Conservation (phyloP, 208 protist species). For the Trypanosoma mega region DNA sequence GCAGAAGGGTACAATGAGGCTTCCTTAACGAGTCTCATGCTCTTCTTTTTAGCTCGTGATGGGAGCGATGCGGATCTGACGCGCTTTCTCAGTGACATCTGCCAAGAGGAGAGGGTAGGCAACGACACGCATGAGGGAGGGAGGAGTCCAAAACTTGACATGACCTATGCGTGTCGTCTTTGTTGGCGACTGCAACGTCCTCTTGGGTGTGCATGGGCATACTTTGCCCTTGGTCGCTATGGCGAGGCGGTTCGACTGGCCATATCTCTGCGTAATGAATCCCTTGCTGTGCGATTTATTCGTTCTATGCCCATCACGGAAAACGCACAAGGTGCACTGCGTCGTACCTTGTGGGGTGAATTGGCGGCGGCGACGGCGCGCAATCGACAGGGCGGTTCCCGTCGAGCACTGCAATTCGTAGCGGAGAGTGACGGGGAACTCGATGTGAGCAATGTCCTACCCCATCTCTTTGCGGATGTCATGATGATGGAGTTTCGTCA, state of each 20-base stretch:
- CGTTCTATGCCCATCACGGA: slow-evolving; percentile 3
- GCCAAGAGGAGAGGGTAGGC: background rate
- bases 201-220: slow-evolving; percentile 20
- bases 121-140: no score
- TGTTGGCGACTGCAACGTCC: slow-evolving; percentile 8
- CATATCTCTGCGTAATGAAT: slow-evolving; percentile 12
- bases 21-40: slow-evolving; percentile 15
- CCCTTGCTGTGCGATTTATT: slow-evolving; percentile 24
- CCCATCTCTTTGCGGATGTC: slow-evolving; percentile 33
- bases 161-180: slow-evolving; percentile 16
- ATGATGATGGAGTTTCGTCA: slow-evolving; percentile 44
- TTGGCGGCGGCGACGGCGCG: slow-evolving; percentile 7
- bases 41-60: slow-evolving; percentile 23
- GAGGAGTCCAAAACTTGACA: no score
- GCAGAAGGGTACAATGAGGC: slow-evolving; percentile 12
- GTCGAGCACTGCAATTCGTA: slow-evolving; percentile 39
- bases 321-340: background rate
- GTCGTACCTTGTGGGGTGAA: slow-evolving; percentile 22
- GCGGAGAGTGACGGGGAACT: slow-evolving; percentile 32
- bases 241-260: slow-evolving; percentile 14
- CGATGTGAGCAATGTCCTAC: slow-evolving; percentile 45
- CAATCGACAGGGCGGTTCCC: slow-evolving; percentile 13
- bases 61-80: slow-evolving; percentile 15
- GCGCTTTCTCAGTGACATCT: slow-evolving; percentile 16
- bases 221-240: slow-evolving; percentile 9